phyloP scores from a whole-genome alignment of 2,329 filamentous ascomycete species.

The Daldinia sp. region DNA sequence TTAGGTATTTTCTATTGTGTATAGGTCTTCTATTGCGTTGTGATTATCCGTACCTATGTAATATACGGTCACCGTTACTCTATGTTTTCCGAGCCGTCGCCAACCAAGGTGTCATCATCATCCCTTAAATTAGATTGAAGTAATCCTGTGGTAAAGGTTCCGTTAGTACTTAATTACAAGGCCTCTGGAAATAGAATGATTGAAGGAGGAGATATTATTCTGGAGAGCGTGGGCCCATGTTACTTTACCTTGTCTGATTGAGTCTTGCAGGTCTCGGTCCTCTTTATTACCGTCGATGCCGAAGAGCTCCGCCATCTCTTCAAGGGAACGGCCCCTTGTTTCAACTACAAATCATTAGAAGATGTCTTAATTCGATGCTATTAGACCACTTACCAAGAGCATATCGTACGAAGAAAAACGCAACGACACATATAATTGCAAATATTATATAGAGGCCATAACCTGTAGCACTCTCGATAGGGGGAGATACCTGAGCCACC shows the following conservation, averaged over 20 bases:
- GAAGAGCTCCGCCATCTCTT: constrained; percentile 49
- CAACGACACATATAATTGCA: constrained; percentile 46
- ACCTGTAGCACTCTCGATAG: constrained; percentile 46
- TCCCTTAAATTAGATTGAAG: constrained; percentile 28
- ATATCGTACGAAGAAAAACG: constrained; percentile 49
- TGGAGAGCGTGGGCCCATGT: not conserved
- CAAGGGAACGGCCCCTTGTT: constrained; percentile 43
- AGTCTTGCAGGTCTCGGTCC: constrained; percentile 25
- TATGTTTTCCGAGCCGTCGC: constrained; percentile 20
- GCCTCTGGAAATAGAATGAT: not conserved
- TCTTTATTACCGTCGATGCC: constrained; percentile 41
- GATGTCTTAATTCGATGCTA: not conserved
- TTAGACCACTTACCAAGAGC: constrained; percentile 39
- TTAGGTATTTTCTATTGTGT: not conserved
- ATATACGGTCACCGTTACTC: not conserved
- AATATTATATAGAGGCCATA: constrained; percentile 49
- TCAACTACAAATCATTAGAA: constrained; percentile 37
- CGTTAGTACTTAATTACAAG: constrained; percentile 10
- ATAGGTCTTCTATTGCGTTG: not conserved
- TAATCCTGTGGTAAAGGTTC: constrained; percentile 11
- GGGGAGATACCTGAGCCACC: constrained; percentile 46
- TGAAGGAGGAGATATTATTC: not conserved
- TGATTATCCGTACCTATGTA: not conserved
- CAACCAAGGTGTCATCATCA: constrained; percentile 29
- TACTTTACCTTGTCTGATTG: constrained; percentile 39